Conservation (phyloP, 208 protist species). For the Trypanosomatidae sp. region DNA sequence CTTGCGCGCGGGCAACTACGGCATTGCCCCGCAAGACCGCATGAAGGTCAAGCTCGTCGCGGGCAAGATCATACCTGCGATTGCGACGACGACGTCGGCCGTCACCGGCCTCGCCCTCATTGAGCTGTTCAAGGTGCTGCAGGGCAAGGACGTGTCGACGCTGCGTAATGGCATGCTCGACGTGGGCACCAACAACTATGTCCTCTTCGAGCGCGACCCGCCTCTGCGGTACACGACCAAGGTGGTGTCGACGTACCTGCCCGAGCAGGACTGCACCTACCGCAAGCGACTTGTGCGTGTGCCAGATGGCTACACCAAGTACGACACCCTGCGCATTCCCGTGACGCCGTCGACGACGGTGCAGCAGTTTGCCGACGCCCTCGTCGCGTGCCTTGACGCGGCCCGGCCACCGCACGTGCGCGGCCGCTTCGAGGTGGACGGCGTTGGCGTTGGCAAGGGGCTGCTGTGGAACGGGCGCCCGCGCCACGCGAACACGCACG, state of each 20-base stretch:
- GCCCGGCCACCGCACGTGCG: conserved; percentile 14
- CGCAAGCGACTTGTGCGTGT: conserved; percentile 70
- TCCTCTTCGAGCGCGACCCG: conserved; percentile 75
- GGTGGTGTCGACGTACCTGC: conserved; percentile 59
- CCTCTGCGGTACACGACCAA: conserved; percentile 59
- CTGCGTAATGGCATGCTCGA: conserved; percentile 85
- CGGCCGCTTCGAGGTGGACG: conserved; percentile 52
- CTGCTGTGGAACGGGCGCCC: conserved; percentile 69
- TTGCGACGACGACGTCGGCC: conserved; percentile 99
- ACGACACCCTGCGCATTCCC: conserved; percentile 57
- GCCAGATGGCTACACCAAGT: conserved; percentile 81
- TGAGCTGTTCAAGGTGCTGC: conserved; percentile 97
- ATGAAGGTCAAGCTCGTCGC: conserved; percentile 90
- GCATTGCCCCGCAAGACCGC: conserved; percentile 78
- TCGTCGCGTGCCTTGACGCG: conserved; percentile 39
- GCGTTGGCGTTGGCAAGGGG: conserved; percentile 73
- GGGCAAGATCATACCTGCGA: conserved; percentile 99
- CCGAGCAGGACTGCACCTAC: conserved; percentile 83
- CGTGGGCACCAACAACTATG: conserved; percentile 83
- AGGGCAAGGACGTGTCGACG: conserved; percentile 47
- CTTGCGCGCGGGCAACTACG: conserved; percentile 89
- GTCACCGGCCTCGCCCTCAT: conserved; percentile 96
- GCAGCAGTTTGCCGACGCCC: conserved; percentile 30
- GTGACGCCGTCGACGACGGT: conserved; percentile 58
- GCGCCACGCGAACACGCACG: conserved; percentile 61